These are phyloP conservation scores for Pseudozyma flocculosa DNA, from an alignment of 1,284 basidiomycete genomes.

Conservation along the genomic window DNA sequence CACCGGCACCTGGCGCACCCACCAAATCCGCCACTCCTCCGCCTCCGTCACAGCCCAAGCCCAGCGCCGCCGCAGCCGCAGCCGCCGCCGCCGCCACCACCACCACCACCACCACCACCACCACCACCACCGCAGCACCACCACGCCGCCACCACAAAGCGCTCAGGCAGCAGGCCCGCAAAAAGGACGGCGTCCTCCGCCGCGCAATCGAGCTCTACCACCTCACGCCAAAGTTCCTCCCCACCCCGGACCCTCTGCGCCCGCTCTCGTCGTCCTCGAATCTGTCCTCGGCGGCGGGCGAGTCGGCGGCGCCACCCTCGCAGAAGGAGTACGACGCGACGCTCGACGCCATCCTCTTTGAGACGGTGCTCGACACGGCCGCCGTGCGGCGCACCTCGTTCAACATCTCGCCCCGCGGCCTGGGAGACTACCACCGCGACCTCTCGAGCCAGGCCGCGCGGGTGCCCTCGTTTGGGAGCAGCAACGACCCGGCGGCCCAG, in stretches of 20 bases:
- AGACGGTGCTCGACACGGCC: constrained; percentile 32
- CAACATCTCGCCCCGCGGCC: constrained; percentile 21
- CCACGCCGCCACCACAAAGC: background rate
- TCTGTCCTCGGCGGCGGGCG: background rate
- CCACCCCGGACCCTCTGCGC: constrained; percentile 20
- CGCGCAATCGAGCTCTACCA: constrained; percentile 55
- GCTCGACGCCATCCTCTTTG: constrained; percentile 31
- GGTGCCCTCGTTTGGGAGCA: constrained; percentile 26
- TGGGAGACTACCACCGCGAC: constrained; percentile 24
- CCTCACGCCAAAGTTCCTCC: constrained; percentile 48
- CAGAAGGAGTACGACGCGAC: constrained; percentile 15
- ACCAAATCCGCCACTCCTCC: too few relatives aligned
- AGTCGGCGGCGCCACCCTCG: background rate
- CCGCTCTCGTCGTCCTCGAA: background rate
- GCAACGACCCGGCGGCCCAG: constrained; percentile 12
- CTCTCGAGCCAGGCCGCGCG: constrained; percentile 24
- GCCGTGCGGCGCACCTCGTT: constrained; percentile 20
- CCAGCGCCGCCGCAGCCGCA: too few relatives aligned
- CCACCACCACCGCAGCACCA: too few relatives aligned
- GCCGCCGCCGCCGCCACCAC: too few relatives aligned
- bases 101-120: too few relatives aligned
- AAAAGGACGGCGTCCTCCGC: constrained; percentile 42
- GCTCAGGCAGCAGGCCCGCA: constrained; percentile 8
- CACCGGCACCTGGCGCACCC: too few relatives aligned
- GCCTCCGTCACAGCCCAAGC: too few relatives aligned